Evolutionary conservation across 164 flowering plant species (phyloP).

Genomic region (Magnolia kwangsiensis): DNA sequence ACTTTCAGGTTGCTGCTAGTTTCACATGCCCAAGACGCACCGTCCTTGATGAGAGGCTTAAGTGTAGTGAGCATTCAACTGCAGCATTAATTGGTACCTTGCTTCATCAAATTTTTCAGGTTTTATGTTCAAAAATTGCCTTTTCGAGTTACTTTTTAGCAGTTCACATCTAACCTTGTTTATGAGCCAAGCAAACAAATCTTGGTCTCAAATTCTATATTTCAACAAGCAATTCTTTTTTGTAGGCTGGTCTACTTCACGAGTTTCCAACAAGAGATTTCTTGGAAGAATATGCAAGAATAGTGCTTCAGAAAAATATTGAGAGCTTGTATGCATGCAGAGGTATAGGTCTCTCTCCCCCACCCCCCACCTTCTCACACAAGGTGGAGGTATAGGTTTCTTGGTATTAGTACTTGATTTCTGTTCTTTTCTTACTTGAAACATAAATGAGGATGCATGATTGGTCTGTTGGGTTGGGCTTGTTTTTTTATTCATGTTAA

Average conservation of each 20-base stretch:
- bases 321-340: slow-evolving; percentile 91
- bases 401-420: not conserved
- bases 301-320: slow-evolving; percentile 65
- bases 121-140: slow-evolving; percentile 18
- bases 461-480: not conserved
- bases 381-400: slow-evolving; percentile 59
- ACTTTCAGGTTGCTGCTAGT: slow-evolving; percentile 79
- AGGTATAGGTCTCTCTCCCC: slow-evolving; percentile 43
- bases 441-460: not conserved
- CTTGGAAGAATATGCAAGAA: slow-evolving; percentile 63
- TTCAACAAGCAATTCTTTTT: slow-evolving; percentile 10
- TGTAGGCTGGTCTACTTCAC: slow-evolving; percentile 74
- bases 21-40: slow-evolving; percentile 80
- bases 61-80: slow-evolving; percentile 54
- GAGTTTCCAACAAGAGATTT: slow-evolving; percentile 57
- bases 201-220: not conserved
- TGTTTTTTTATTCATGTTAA: not conserved
- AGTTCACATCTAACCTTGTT: not conserved
- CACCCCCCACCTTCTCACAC: too few species aligned
- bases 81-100: slow-evolving; percentile 83
- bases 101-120: slow-evolving; percentile 97
- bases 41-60: slow-evolving; percentile 90
- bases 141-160: not conserved
- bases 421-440: slow-evolving; percentile 4
- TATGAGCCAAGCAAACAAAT: slow-evolving; percentile 1